phyloP scores from a whole-genome alignment of 2,329 filamentous ascomycete species.

The Trichoderma cornu-damae region DNA sequence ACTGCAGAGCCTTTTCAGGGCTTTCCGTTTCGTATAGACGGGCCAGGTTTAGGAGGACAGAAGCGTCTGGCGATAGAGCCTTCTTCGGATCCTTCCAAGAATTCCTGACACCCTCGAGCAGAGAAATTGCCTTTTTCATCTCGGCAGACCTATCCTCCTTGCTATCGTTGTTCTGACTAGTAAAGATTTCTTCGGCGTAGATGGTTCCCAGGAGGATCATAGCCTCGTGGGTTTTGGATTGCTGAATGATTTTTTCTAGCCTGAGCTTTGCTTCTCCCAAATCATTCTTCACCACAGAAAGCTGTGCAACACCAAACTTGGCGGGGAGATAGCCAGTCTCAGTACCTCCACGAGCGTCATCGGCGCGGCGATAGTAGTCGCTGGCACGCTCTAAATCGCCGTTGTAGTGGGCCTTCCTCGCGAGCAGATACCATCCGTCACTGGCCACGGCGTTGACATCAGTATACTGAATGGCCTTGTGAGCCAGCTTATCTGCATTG shows the following conservation, averaged over 20 bases:
- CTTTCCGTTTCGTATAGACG: slow-evolving; percentile 81
- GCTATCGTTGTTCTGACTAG: slow-evolving; percentile 61
- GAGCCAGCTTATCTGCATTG: slow-evolving; percentile 79
- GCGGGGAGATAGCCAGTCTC: slow-evolving; percentile 89
- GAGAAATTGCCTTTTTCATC: slow-evolving; percentile 76
- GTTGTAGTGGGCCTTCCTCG: slow-evolving; percentile 81
- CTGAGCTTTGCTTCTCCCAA: slow-evolving; percentile 88
- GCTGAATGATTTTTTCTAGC: slow-evolving; percentile 89
- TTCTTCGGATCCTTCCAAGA: slow-evolving; percentile 94
- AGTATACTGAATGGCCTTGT: slow-evolving; percentile 90
- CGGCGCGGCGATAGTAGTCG: slow-evolving; percentile 84
- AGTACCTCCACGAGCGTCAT: slow-evolving; percentile 85
- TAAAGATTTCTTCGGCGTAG: slow-evolving; percentile 91
- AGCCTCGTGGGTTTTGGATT: slow-evolving; percentile 76
- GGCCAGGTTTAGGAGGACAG: slow-evolving; percentile 85
- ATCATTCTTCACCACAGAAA: slow-evolving; percentile 78
- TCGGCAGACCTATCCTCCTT: slow-evolving; percentile 86
- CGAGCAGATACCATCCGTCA: slow-evolving; percentile 94
- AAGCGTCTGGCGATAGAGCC: slow-evolving; percentile 72
- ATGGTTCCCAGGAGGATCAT: slow-evolving; percentile 89
- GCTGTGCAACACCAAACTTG: slow-evolving; percentile 89
- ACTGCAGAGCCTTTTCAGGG: slow-evolving; percentile 88
- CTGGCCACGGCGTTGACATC: slow-evolving; percentile 95
- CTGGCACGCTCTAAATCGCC: slow-evolving; percentile 69
- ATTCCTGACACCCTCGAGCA: slow-evolving; percentile 77